phyloP scores from a whole-genome alignment of 2,329 filamentous ascomycete genomes.

The Pseudogymnoascus sp. region DNA sequence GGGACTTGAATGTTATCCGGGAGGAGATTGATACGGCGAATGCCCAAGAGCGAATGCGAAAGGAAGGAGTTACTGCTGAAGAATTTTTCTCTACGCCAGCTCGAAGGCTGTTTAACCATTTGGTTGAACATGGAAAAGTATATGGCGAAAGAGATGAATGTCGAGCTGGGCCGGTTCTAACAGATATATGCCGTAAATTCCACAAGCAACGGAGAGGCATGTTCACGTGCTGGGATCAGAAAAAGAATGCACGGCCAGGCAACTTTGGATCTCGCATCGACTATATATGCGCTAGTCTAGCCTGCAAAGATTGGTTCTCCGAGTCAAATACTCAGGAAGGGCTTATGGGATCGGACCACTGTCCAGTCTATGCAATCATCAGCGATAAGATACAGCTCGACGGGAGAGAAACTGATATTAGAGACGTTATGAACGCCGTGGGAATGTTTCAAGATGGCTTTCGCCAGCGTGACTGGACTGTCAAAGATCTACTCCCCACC shows the following conservation, averaged over 20 bases:
- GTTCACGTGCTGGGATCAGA: slow-evolving; percentile 97
- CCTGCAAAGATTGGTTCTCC: slow-evolving; percentile 71
- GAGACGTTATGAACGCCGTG: slow-evolving; percentile 69
- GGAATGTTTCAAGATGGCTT: slow-evolving; percentile 62
- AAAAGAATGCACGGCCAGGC: slow-evolving; percentile 87
- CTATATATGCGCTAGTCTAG: slow-evolving; percentile 76
- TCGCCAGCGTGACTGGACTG: slow-evolving; percentile 56
- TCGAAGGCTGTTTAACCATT: slow-evolving; percentile 73
- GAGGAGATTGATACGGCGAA: slow-evolving; percentile 64
- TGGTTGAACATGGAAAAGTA: slow-evolving; percentile 67
- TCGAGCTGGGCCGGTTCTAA: slow-evolving; percentile 62
- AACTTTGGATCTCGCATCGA: slow-evolving; percentile 93
- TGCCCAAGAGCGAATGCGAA: slow-evolving; percentile 60
- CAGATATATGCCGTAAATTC: slow-evolving; percentile 76
- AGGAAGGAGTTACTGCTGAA: slow-evolving; percentile 57
- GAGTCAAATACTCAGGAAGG: slow-evolving; percentile 87
- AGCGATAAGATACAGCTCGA: slow-evolving; percentile 51
- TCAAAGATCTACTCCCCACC: slow-evolving; percentile 59
- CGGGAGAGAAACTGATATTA: slow-evolving; percentile 43
- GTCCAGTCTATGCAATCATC: slow-evolving; percentile 75
- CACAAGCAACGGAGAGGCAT: slow-evolving; percentile 75
- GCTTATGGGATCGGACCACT: slow-evolving; percentile 91
- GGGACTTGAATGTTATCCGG: slow-evolving; percentile 75
- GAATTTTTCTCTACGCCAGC: slow-evolving; percentile 67
- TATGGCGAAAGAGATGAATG: slow-evolving; percentile 58